Evolutionary conservation across 1,139 yeast species (phyloP).

Genomic region (Arxiozyma heterogenica): DNA sequence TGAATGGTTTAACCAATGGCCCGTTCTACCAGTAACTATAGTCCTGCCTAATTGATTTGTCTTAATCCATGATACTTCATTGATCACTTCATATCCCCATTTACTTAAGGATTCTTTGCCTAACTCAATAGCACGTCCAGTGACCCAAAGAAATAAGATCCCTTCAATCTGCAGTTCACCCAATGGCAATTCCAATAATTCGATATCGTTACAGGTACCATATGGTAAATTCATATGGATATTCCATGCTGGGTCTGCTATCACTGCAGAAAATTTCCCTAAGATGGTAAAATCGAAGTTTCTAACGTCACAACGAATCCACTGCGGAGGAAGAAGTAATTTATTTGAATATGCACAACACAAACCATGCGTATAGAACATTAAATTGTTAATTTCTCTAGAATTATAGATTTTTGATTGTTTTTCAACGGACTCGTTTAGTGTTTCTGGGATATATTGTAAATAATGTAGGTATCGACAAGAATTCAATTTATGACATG

Average conservation of each 20-base stretch:
- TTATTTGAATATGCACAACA: constrained; percentile 33
- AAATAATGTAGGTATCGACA: constrained; percentile 80
- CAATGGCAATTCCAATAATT: constrained; percentile 57
- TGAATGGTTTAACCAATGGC: constrained; percentile 94
- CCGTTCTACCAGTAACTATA: constrained; percentile 90
- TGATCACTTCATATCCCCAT: constrained; percentile 76
- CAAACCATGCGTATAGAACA: constrained; percentile 51
- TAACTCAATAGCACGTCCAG: constrained; percentile 83
- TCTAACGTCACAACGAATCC: constrained; percentile 80
- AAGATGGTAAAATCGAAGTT: constrained; percentile 55
- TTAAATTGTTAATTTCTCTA: constrained; percentile 14
- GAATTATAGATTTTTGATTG: constrained; percentile 24
- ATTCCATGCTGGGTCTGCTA: constrained; percentile 91
- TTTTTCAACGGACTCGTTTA: constrained; percentile 10
- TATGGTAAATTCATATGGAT: constrained; percentile 76
- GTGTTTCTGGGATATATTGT: constrained; percentile 43
- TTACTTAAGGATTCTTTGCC: constrained; percentile 66
- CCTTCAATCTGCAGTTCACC: constrained; percentile 74
- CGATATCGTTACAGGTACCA: constrained; percentile 69
- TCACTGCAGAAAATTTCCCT: constrained; percentile 79
- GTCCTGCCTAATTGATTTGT: constrained; percentile 80
- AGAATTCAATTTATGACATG: constrained; percentile 75
- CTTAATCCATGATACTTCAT: constrained; percentile 86
- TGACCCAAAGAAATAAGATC: constrained; percentile 78
- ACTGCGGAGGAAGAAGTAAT: constrained; percentile 51